phyloP scores from a whole-genome alignment of 768 basidiomycete species.

The Macrolepiota albuminosa region DNA sequence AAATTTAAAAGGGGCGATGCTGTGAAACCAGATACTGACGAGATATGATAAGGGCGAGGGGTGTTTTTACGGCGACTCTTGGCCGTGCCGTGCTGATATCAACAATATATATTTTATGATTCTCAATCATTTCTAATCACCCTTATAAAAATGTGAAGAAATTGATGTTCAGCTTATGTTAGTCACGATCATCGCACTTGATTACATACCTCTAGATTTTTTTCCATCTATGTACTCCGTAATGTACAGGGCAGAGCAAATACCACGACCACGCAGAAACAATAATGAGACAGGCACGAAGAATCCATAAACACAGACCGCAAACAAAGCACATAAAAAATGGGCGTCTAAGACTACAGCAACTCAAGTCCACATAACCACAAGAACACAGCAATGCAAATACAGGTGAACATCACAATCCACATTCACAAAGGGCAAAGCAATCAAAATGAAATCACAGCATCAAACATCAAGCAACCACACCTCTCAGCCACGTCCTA shows the following conservation, averaged over 20 bases:
- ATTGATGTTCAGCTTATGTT: no score
- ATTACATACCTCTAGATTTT: no score
- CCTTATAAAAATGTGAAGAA: no score
- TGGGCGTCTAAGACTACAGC: not conserved
- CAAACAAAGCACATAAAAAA: not conserved
- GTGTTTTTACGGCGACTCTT: not conserved
- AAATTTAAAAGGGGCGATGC: not conserved
- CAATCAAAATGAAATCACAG: not conserved
- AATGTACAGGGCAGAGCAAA: not conserved
- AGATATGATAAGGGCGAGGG: not conserved
- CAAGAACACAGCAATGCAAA: not conserved
- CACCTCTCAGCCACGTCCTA: slow-evolving; percentile 7
- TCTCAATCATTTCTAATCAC: no score
- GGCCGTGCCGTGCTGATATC: not conserved
- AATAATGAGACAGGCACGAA: not conserved
- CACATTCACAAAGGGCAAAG: no score
- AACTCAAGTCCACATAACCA: not conserved
- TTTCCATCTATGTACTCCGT: not conserved
- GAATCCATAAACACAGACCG: not conserved
- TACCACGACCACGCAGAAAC: not conserved
- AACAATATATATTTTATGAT: not conserved
- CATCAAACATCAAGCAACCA: not conserved
- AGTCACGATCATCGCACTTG: no score
- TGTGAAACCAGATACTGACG: not conserved
- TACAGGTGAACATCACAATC: not conserved